Base-by-base conservation (phyloP, 179 eudicot species). In the Beta lomatogona region DNA sequence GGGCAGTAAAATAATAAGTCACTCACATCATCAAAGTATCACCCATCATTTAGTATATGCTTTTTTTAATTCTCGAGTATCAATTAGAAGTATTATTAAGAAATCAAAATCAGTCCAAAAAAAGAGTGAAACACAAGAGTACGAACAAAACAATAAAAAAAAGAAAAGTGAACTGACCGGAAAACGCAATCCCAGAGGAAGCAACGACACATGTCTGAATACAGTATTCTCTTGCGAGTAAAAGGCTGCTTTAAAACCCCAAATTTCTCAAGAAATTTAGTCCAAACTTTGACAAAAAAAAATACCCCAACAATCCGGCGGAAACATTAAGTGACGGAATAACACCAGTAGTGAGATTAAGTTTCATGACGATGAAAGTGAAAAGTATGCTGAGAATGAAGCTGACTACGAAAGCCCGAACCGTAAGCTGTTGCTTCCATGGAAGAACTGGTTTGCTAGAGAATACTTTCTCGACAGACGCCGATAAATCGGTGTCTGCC, bases 141-240 rank as follows among this genome's bases (percentile, higher is more conserved):
- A 36, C 41, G 2, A 36, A 10, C 19, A 4, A 14, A 8, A 13
- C 25, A 16, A 54, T 16, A 60, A n/a, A 50, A 0, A 4, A 25
- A 21, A 12, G 5, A 52, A 36, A 3, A 28, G 6, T 14, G 36
- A 71, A 89, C 84, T 45, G 21, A 93, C 98, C 98, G 79, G 92
- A 89, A 82, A 94, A 94, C 28, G 98, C 98, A 57, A 94, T 91
- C 82, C 98, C 94, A 66, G 98, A 87, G 71, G 92, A 61, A 46
- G 98, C 98, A 36, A 94, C 98, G 31, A 94, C 97, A 65, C 98
- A 94, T 15, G 98, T 94, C 89, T 92, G 98, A 77, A 94, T 94
- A 94, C 98, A 15, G 97, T 94, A 72, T 94, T 94, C 83, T 94
- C 98, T 81, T 92, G 18, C 98, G 86, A 28, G 98, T 94, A 64